A percentile compares a stretch with the other conserved stretches of the same genome.
Evolutionary conservation across 1,139 yeast genomes (phyloP).

Genomic region (Kurtzmaniella natalensis): DNA sequence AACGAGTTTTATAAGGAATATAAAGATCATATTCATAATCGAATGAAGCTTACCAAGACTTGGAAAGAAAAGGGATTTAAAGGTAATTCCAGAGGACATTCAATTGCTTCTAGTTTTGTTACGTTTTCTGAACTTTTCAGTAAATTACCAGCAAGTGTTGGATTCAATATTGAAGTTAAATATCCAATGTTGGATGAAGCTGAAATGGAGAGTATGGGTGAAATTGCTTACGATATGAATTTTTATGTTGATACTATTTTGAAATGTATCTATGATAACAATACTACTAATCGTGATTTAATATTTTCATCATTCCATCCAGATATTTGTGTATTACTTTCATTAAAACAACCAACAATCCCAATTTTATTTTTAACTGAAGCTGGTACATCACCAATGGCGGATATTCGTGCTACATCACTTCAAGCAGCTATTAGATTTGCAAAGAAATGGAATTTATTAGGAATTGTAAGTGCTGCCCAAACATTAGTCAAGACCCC

Average conservation of each 20-base stretch:
- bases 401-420: slow-evolving; percentile 84
- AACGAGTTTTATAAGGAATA: slow-evolving; percentile 37
- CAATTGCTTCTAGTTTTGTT: slow-evolving; percentile 89
- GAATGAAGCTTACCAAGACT: slow-evolving; percentile 84
- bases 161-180: slow-evolving; percentile 92
- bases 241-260: slow-evolving; percentile 84
- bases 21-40: slow-evolving; percentile 43
- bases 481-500: slow-evolving; percentile 83
- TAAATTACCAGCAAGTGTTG: slow-evolving; percentile 77
- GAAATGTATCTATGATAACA: slow-evolving; percentile 69
- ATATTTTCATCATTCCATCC: slow-evolving; percentile 95
- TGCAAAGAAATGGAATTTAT: slow-evolving; percentile 85
- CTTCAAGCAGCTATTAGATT: slow-evolving; percentile 89
- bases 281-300: slow-evolving; percentile 76
- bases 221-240: slow-evolving; percentile 78
- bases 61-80: slow-evolving; percentile 85
- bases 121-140: slow-evolving; percentile 81
- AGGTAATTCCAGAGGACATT: slow-evolving; percentile 85
- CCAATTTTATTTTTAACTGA: slow-evolving; percentile 89
- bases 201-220: slow-evolving; percentile 83
- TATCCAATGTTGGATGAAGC: slow-evolving; percentile 97
- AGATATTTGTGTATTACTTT: slow-evolving; percentile 78
- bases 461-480: slow-evolving; percentile 92
- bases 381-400: slow-evolving; percentile 77
- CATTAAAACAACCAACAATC: slow-evolving; percentile 89